Percentiles rank a stretch among this genome's conserved stretches.
These are phyloP conservation scores for Lactarius trivialis DNA, from an alignment of 768 basidiomycete genomes.

Conservation along the genomic window DNA sequence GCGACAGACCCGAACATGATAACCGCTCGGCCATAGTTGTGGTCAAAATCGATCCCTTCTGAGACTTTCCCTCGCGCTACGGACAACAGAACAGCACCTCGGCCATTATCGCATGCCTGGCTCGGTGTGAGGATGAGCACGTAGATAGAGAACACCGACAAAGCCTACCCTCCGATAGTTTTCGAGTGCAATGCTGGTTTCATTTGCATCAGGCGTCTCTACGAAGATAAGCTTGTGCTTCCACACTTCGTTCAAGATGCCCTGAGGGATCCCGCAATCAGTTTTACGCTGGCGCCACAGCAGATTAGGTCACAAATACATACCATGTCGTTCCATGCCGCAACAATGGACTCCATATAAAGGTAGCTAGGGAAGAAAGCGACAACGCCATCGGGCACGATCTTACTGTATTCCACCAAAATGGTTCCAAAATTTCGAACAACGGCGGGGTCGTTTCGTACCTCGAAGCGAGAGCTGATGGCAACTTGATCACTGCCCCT, in stretches of 20 bases:
- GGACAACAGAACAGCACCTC: conserved; percentile 92
- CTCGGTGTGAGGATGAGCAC: background rate
- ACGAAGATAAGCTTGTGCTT: conserved; percentile 99
- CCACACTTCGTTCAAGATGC: conserved; percentile 98
- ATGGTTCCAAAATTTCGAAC: conserved; percentile 99
- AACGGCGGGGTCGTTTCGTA: conserved; percentile 97
- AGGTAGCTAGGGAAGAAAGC: conserved; percentile 99
- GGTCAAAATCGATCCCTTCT: conserved; percentile 99
- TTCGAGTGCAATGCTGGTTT: conserved; percentile 95
- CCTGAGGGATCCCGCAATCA: conserved; percentile 42
- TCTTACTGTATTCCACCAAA: conserved; percentile 95
- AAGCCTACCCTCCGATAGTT: conserved; percentile 82
- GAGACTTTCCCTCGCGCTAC: conserved; percentile 99
- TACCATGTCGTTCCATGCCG: conserved; percentile 99
- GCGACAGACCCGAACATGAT: conserved; percentile 92
- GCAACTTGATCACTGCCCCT: conserved; percentile 98
- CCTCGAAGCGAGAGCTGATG: conserved; percentile 97
- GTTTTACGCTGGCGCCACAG: background rate
- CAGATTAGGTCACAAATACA: conserved; percentile 27
- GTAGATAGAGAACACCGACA: background rate
- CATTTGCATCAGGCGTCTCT: conserved; percentile 97
- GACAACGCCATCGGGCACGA: conserved; percentile 96
- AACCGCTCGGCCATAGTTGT: conserved; percentile 97
- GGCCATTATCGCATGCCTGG: conserved; percentile 96
- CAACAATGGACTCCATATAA: conserved; percentile 99